These are phyloP conservation scores for Dalbergia cultrata DNA, from an alignment of 306 rosid genomes.

Conservation along the genomic window DNA sequence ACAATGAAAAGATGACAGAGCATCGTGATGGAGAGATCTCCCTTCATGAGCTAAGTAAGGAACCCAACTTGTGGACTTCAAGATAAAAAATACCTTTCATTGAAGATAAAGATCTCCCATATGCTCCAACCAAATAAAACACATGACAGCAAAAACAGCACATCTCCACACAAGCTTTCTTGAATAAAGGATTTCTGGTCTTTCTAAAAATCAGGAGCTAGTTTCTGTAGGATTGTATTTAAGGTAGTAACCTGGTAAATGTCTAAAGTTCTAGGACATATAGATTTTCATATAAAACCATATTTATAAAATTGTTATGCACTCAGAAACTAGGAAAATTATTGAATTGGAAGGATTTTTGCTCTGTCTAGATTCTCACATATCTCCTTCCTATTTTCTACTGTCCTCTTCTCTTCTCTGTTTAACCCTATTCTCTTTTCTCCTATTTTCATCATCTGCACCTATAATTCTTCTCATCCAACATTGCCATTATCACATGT, in stretches of 20 bases:
- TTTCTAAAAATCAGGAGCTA: constrained; percentile 1
- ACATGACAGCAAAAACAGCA: constrained; percentile 25
- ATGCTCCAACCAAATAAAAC: constrained; percentile 26
- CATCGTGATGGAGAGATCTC: constrained; percentile 18
- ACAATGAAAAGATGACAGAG: constrained; percentile 6
- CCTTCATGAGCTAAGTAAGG: constrained; percentile 2
- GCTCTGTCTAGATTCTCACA: constrained; percentile 29
- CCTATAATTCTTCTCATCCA: constrained; percentile 10
- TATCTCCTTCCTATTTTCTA: constrained; percentile 19
- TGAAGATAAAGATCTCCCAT: not conserved
- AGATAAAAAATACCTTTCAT: constrained; percentile 12
- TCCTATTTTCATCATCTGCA: constrained; percentile 14
- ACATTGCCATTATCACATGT: constrained; percentile 15
- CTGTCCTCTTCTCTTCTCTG: constrained; percentile 1
- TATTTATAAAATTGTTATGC: not conserved
- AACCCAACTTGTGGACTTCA: constrained; percentile 10
- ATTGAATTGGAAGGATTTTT: constrained; percentile 20
- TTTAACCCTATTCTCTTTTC: constrained; percentile 13
- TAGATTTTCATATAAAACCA: not conserved
- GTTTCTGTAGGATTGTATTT: constrained; percentile 16
- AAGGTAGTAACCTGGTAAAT: constrained; percentile 8
- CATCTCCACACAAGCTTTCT: constrained; percentile 8
- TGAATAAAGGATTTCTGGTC: not conserved
- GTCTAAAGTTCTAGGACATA: not conserved
- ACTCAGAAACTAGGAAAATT: constrained; percentile 36